These are phyloP conservation scores for Leccinum boreale DNA, from an alignment of 768 basidiomycete species.

Conservation along the genomic window DNA sequence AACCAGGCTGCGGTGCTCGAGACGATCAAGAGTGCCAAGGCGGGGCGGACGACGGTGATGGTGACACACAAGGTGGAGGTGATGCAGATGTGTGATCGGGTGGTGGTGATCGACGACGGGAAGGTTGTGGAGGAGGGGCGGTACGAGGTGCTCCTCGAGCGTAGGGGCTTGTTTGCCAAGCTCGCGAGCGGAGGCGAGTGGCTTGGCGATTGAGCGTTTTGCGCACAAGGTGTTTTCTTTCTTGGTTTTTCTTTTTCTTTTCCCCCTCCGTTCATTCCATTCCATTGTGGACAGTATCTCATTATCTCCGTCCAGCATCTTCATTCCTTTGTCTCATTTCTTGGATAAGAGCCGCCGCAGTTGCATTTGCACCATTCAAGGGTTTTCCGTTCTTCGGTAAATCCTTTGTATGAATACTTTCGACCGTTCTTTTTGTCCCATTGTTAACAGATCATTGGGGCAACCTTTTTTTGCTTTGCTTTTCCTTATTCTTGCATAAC, in stretches of 20 bases:
- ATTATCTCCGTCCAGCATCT: background rate
- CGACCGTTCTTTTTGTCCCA: slow-evolving; percentile 7
- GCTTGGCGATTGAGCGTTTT: slow-evolving; percentile 30
- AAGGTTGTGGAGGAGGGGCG: slow-evolving; percentile 73
- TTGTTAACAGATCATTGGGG: background rate
- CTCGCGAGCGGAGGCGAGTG: slow-evolving; percentile 80
- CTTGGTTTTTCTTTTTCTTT: background rate
- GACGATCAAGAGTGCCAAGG: too few species aligned
- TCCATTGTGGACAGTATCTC: background rate
- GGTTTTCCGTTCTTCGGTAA: too few species aligned
- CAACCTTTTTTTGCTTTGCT: too few species aligned
- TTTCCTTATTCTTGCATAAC: background rate
- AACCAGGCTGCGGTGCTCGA: too few species aligned
- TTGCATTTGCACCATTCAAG: background rate
- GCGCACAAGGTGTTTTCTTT: background rate
- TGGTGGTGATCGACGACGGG: slow-evolving; percentile 80
- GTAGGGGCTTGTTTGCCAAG: slow-evolving; percentile 71
- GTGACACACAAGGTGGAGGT: slow-evolving; percentile 90
- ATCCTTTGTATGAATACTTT: slow-evolving; percentile 11
- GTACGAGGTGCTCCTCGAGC: slow-evolving; percentile 66
- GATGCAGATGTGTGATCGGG: slow-evolving; percentile 90
- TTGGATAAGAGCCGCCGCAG: background rate
- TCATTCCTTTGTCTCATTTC: background rate
- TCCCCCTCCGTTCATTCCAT: background rate
- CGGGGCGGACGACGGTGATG: slow-evolving; percentile 72